A percentile compares a stretch with the other conserved stretches of the same genome.
These are phyloP conservation scores for Morella rubra DNA, from an alignment of 306 rosid species.

Conservation along the genomic window DNA sequence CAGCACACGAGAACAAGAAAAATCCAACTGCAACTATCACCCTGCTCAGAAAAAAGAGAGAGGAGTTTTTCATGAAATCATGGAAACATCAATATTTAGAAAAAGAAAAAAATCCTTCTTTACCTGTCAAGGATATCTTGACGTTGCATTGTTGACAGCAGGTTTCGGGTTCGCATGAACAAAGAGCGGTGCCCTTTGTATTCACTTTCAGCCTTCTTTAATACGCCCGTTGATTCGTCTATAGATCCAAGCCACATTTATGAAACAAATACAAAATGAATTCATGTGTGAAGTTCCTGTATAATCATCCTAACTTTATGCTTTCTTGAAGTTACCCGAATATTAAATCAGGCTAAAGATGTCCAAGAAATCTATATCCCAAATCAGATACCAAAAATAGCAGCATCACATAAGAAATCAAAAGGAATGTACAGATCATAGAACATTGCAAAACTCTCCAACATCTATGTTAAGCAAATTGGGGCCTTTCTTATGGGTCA, in stretches of 20 bases:
- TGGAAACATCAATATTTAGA: neutral
- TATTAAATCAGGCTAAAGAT: neutral
- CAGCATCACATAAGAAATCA: neutral
- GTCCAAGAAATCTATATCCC: neutral
- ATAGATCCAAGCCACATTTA: constrained; percentile 30
- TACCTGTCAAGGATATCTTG: constrained; percentile 94
- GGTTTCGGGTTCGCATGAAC: constrained; percentile 73
- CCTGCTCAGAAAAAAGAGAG: constrained; percentile 50
- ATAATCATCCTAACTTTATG: neutral
- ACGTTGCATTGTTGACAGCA: constrained; percentile 89
- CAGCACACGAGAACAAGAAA: constrained; percentile 69
- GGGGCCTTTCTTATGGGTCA: neutral
- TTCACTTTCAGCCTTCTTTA: constrained; percentile 83
- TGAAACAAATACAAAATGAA: constrained; percentile 22
- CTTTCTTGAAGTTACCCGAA: neutral
- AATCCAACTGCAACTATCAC: constrained; percentile 65
- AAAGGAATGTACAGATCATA: neutral
- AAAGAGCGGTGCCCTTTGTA: constrained; percentile 86
- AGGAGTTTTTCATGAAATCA: constrained; percentile 15
- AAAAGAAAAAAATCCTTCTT: constrained; percentile 3
- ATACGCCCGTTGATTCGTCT: constrained; percentile 86
- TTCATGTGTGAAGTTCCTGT: neutral
- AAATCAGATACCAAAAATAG: neutral
- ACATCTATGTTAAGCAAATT: neutral
- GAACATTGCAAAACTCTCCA: neutral